Percentiles rank a stretch among this genome's conserved stretches.
These are phyloP conservation scores for Lactarius quietus DNA, from an alignment of 768 basidiomycete species.

Conservation along the genomic window DNA sequence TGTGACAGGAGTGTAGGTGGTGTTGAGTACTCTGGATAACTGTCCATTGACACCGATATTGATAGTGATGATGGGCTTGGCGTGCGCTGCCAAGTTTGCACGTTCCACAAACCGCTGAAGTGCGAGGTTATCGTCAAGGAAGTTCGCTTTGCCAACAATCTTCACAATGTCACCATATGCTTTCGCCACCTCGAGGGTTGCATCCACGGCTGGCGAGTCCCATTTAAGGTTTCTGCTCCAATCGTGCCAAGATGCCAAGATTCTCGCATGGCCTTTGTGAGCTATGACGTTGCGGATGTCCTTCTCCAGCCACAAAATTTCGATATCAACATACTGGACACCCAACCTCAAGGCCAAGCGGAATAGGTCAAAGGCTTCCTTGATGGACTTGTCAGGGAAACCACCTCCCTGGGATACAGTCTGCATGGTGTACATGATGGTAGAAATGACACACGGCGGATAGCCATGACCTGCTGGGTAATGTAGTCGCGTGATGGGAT, in stretches of 20 bases:
- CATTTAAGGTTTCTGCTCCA: conserved; percentile 85
- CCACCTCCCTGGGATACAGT: conserved; percentile 87
- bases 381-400: conserved; percentile 75
- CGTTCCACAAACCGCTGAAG: conserved; percentile 68
- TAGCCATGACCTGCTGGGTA: conserved; percentile 69
- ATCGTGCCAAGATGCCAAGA: conserved; percentile 95
- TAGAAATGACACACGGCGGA: conserved; percentile 72
- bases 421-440: conserved; percentile 93
- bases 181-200: conserved; percentile 64
- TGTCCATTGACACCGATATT: conserved; percentile 92
- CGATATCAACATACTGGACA: conserved; percentile 91
- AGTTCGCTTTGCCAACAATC: conserved; percentile 80
- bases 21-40: conserved; percentile 84
- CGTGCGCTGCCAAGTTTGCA: conserved; percentile 38
- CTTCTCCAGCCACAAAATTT: conserved; percentile 69
- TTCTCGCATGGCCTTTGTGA: conserved; percentile 66
- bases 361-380: conserved; percentile 72
- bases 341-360: conserved; percentile 75
- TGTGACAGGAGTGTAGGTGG: conserved; percentile 83
- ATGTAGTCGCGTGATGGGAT: conserved; percentile 74
- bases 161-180: conserved; percentile 86
- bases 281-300: conserved; percentile 54
- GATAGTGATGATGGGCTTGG: conserved; percentile 89
- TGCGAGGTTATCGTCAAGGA: conserved; percentile 74
- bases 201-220: conserved; percentile 61